Conservation (phyloP, 169 alveolate genomes). For the Plasmodium fragile region DNA sequence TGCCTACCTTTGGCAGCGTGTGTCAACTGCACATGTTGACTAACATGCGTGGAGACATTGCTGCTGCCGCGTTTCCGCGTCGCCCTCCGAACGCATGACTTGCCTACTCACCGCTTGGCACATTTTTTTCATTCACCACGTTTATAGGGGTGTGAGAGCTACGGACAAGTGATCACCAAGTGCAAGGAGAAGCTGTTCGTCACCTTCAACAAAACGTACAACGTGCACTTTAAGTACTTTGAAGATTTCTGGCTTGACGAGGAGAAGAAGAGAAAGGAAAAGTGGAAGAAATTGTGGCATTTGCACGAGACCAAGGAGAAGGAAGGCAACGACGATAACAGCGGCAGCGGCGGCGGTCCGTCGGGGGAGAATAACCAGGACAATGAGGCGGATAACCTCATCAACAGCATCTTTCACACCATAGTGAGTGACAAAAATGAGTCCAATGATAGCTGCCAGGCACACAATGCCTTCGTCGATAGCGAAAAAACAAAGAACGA, state of each 20-base stretch:
- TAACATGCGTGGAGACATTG: not conserved
- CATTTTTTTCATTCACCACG: not conserved
- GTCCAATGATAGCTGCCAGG: not conserved
- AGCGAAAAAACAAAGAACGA: conserved; percentile 21
- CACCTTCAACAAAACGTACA: conserved; percentile 55
- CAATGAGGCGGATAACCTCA: not conserved
- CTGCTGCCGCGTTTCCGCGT: too few relatives aligned
- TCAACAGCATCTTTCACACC: not conserved
- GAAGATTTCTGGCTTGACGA: conserved; percentile 71
- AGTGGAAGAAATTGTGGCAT: conserved; percentile 46
- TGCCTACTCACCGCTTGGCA: not conserved
- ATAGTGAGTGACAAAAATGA: conserved; percentile 12
- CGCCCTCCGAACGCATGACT: too few relatives aligned
- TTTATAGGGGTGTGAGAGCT: conserved; percentile 54
- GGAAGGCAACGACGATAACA: not conserved
- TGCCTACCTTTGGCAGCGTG: not conserved
- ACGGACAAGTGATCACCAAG: conserved; percentile 57
- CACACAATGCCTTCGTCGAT: not conserved
- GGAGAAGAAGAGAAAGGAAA: conserved; percentile 54
- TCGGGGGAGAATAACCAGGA: not conserved
- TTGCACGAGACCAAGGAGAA: conserved; percentile 12
- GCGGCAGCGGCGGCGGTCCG: not conserved
- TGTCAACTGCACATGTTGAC: not conserved
- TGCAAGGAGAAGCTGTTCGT: conserved; percentile 63
- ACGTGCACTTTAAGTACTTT: conserved; percentile 36